Evolutionary conservation across 225 moss, liverwort and hornwort species (phyloP), one percentile per base, ranked within the genome.

Genomic region (Polytrichum commune): DNA sequence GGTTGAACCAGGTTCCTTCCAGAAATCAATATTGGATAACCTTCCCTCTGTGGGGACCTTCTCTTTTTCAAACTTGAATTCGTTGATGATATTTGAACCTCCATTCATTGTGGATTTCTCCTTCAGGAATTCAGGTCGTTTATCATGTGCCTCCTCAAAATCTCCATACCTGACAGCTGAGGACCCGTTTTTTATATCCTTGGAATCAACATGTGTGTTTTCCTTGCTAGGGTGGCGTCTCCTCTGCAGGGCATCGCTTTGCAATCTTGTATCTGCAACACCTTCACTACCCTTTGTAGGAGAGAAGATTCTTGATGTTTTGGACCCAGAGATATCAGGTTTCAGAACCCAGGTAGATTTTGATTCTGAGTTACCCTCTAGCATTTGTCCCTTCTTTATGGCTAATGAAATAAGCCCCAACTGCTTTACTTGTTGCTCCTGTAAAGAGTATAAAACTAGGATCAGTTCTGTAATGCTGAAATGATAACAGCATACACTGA

Each of bases 381-480:
- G 80, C 54, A 75, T 80, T 62, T 72, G 74, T 2, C 83, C 81
- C 75, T 83, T 90, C 24, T 79, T 80, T 65, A 94, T 68, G 68
- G 75, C 85, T 2, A 86, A 19, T 19, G 86, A 79, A 62, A 98
- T 78, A 63, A 98, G 91, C 26, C 85, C 74, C 55, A 98, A 81
- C 73, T 93, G 94, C 67, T 94, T 98, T 58, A 62, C 88, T 90
- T 98, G 97, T 69, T 91, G 92, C 61, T 86, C 92, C 97, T 98
- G 93, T 62, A 53, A 56, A 54, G 55, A 27, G 3, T 13, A 54
- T 1, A 25, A 54, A 69, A 54, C 54, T 56, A 53, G 18, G 26
- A 67, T 19, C n/a, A 6, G 19, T 35, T 25, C 19, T 46, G n/a
- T 18, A 22, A 29, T 28, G 33, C 33, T 38, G 8, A 38, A 30